Base-by-base conservation (phyloP, 257 asterid genomes). In the Ocimum tenuiflorum region DNA sequence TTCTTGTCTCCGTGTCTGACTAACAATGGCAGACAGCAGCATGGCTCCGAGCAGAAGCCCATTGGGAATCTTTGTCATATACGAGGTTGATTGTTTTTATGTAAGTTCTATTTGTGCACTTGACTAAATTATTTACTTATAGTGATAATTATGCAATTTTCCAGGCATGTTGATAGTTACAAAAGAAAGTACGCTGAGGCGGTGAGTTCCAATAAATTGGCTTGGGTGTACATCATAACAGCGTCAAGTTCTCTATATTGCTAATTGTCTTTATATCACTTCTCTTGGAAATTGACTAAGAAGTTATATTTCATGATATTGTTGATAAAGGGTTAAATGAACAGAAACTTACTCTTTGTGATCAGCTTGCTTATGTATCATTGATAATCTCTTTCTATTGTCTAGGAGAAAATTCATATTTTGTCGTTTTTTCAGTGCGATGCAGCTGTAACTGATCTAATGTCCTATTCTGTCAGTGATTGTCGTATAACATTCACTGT, bases 1-100 rank as follows among this genome's bases (percentile, higher is more conserved):
- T 60, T 75, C 71, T 74, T 74, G 72, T 78, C 77, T 74, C 82
- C 76, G 65, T 80, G 78, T 80, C 79, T 80, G 77, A 79, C 74
- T 81, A 63, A 64, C 70, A 71, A 67, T 85, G 85, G 74, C 89
- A 91, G 96, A 87, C 96, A 63, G 96, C 98, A 45, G 90, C 98
- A 42, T 91, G 96, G 96, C 85, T 91, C 70, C 87, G 98, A 64
- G 96, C 98, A 70, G 98, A 91, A 79, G 95, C 98, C 56, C 95
- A 91, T 63, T 88, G 95, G 96, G 98, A 91, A 70, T 76, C 95
- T 60, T 75, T 83, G 17, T 80, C 91, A 47, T 85, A 82, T 77
- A 87, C 76, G 84, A 82, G 96, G 98, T 91, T 61, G 65, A 70
- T 72, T 59, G 60, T 73, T 53, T 72, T 64, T 68, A 10, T 67